These are phyloP conservation scores for Metschnikowia lochheadii DNA, from an alignment of 805 yeast species.

Conservation along the genomic window DNA sequence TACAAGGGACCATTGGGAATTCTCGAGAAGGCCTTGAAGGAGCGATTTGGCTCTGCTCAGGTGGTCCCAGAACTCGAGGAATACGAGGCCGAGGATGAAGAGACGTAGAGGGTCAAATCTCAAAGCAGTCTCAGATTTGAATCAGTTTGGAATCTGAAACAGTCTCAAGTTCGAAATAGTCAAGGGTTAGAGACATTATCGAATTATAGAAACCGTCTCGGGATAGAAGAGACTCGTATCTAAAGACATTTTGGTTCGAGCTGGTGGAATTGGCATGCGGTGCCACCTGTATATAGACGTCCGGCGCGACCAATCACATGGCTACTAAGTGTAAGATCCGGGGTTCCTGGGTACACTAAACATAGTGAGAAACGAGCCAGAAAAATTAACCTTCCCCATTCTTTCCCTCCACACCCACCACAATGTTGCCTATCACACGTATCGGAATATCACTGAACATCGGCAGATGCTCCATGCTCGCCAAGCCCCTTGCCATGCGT, in stretches of 20 bases:
- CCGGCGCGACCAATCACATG: slow-evolving; percentile 15
- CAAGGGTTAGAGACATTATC: too few relatives aligned
- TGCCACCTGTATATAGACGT: neutral
- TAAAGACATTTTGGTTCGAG: too few relatives aligned
- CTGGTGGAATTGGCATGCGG: neutral
- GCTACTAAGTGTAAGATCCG: slow-evolving; percentile 18
- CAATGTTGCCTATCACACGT: slow-evolving; percentile 27
- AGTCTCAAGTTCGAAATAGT: too few relatives aligned
- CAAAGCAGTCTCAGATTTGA: too few relatives aligned
- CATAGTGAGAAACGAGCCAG: slow-evolving; percentile 3
- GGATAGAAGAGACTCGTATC: too few relatives aligned
- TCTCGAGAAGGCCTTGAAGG: slow-evolving; percentile 36
- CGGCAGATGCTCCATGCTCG: slow-evolving; percentile 23
- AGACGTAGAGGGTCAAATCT: slow-evolving; percentile 7
- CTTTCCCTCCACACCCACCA: neutral
- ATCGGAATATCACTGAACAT: slow-evolving; percentile 22
- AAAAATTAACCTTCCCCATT: slow-evolving; percentile 3
- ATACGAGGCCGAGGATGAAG: slow-evolving; percentile 39
- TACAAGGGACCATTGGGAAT: slow-evolving; percentile 41
- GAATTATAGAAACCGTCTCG: too few relatives aligned
- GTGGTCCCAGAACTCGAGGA: slow-evolving; percentile 37
- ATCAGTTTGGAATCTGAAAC: too few relatives aligned
- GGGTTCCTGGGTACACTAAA: slow-evolving; percentile 9
- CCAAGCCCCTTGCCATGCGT: slow-evolving; percentile 15
- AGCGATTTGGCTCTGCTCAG: slow-evolving; percentile 35